Percentiles rank a stretch among this genome's conserved stretches.
These are phyloP conservation scores for Hyphodiscus sp. DNA, from an alignment of 2,329 filamentous ascomycete genomes.

Conservation along the genomic window DNA sequence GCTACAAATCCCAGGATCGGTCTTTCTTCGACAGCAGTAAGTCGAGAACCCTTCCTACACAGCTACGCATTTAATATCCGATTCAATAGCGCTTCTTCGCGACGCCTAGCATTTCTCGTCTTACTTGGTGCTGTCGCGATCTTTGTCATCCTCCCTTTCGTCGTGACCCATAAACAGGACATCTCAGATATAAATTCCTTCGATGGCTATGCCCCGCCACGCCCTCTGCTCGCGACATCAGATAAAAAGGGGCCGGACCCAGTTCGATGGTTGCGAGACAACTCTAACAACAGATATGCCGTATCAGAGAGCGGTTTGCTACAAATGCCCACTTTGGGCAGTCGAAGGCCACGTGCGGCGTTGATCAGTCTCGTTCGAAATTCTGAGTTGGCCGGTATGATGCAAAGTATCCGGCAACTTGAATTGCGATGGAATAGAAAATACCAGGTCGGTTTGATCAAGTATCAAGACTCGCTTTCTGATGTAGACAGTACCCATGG, in stretches of 20 bases:
- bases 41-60: neutral
- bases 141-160: constrained; percentile 2
- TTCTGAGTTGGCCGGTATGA: constrained; percentile 59
- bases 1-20: neutral
- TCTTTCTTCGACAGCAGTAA: constrained; percentile 11
- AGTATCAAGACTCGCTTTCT: no score
- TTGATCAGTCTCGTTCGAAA: no score
- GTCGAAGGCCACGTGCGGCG: no score
- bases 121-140: neutral
- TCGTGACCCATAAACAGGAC: neutral
- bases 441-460: no score
- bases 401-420: constrained; percentile 65
- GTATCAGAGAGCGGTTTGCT: constrained; percentile 5
- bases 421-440: constrained; percentile 75
- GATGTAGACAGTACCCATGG: constrained; percentile 81
- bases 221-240: constrained; percentile 7
- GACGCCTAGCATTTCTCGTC: neutral
- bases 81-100: constrained; percentile 3
- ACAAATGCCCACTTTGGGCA: no score
- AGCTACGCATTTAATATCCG: neutral
- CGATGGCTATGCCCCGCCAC: constrained; percentile 9
- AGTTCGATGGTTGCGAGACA: constrained; percentile 28
- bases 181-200: neutral
- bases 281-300: constrained; percentile 30
- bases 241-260: constrained; percentile 23